Base-by-base conservation (phyloP, 1,284 basidiomycete species). In the Ustilago xerochloae region DNA sequence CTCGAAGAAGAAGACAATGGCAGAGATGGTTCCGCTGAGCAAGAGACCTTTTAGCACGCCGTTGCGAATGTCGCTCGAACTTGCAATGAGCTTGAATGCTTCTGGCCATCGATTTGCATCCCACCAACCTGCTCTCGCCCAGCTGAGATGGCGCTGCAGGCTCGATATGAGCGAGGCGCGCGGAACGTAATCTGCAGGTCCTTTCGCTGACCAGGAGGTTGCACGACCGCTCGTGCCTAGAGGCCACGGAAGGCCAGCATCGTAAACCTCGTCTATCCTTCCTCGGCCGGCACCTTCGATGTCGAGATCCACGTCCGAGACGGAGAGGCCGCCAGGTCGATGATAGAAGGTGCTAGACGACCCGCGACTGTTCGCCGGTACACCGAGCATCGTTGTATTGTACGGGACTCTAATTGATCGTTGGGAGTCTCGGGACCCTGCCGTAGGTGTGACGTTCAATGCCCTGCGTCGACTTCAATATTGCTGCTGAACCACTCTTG, bases 1-100 rank as follows among this genome's bases (percentile, higher is more conserved):
- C 53, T 82, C 78, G 63, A 81, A 78, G 49, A 82, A 78, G 58
- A 81, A 80, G 26, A 83, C 77, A 35, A 78, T 12, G 13, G 64
- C 73, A 13, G 74, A 59, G 52, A 84, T 69, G 26, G 71, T 64
- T 5, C 77, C 62, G 47, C 81, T 79, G 29, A 84, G 74, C 16
- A 78, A 29, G 20, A 82, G 54, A 10, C 82, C 82, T 32, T 84
- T 84, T 33, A 82, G 18, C 6, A 84, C 65, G 36, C 76, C 71
- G 32, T 62, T 63, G 26, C 80, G 77, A 18, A 83, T 66, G 24
- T 71, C 75, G 28, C 60, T 49, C 9, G 81, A 82, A 39, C 74
- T 80, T 0, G 62, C 30, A 22, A 76, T 72, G 20, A 72, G 56
- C 22, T 51, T 56, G 16, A 71, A 24, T 0, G 78, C 79, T 24